Percentiles rank a stretch among this genome's conserved stretches.
phyloP scores from a whole-genome alignment of 1,139 yeast species.

The Protomyces pachydermus region DNA sequence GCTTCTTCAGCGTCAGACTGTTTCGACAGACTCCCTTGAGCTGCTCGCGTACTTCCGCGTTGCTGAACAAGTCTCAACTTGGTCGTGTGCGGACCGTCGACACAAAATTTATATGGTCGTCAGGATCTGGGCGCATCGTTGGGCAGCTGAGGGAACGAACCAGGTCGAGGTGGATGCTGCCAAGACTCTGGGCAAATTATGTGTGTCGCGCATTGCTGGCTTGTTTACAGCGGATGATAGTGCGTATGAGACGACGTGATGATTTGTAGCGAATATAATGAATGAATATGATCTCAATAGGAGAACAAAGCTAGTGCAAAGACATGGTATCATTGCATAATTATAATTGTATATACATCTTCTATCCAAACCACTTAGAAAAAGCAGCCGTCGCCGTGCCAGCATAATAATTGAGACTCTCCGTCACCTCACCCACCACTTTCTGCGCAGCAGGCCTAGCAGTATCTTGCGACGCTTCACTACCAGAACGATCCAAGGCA shows the following conservation, averaged over 20 bases:
- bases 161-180: neutral
- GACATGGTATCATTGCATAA: no score
- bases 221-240: neutral
- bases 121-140: neutral
- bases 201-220: neutral
- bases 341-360: no score
- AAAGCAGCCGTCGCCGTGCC: neutral
- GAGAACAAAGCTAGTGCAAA: no score
- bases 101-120: neutral
- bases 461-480: neutral
- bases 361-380: neutral
- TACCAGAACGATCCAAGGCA: neutral
- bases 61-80: neutral
- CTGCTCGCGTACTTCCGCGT: neutral
- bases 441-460: neutral
- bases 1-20: neutral
- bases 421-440: neutral
- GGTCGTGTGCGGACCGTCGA: neutral
- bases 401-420: neutral
- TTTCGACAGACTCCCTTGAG: neutral
- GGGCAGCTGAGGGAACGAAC: neutral
- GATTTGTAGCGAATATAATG: neutral
- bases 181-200: neutral
- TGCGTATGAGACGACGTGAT: neutral
- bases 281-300: neutral